Conservation (phyloP, 805 yeast species). For the Isabelozyma pseudorhagii region DNA sequence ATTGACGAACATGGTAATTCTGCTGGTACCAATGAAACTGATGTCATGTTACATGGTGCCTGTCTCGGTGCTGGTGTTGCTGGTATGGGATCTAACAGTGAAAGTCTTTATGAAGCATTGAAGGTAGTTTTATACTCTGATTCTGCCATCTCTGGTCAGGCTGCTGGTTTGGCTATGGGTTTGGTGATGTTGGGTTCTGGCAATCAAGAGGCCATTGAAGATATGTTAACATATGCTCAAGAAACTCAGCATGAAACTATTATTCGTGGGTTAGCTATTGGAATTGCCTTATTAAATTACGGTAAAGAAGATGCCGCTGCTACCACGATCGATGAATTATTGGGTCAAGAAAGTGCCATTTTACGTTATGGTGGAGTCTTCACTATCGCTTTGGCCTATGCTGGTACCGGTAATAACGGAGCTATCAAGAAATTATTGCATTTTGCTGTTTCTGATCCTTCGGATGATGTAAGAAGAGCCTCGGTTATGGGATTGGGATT, state of each 20-base stretch:
- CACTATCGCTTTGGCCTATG: slow-evolving; percentile 92
- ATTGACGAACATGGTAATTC: slow-evolving; percentile 63
- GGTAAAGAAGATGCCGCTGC: slow-evolving; percentile 85
- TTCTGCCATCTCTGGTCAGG: slow-evolving; percentile 92
- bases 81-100: slow-evolving; percentile 87
- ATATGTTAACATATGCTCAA: slow-evolving; percentile 86
- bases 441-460: slow-evolving; percentile 93
- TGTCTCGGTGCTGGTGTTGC: slow-evolving; percentile 94
- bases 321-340: slow-evolving; percentile 57
- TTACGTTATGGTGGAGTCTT: slow-evolving; percentile 95
- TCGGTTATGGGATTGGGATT: slow-evolving; percentile 92
- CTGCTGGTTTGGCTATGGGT: slow-evolving; percentile 96
- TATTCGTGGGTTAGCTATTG: slow-evolving; percentile 87
- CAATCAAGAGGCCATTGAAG: slow-evolving; percentile 59
- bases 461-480: slow-evolving; percentile 95
- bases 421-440: slow-evolving; percentile 87
- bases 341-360: slow-evolving; percentile 74
- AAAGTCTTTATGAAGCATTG: slow-evolving; percentile 72
- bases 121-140: slow-evolving; percentile 83
- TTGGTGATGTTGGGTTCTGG: slow-evolving; percentile 93
- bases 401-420: slow-evolving; percentile 88
- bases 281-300: slow-evolving; percentile 80
- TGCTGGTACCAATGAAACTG: slow-evolving; percentile 68
- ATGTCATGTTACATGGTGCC: slow-evolving; percentile 91
- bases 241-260: slow-evolving; percentile 96